Percentiles rank a stretch among this genome's conserved stretches.
Conservation (phyloP, 495 filamentous ascomycete genomes). For the Aspergillus heteromorphus region DNA sequence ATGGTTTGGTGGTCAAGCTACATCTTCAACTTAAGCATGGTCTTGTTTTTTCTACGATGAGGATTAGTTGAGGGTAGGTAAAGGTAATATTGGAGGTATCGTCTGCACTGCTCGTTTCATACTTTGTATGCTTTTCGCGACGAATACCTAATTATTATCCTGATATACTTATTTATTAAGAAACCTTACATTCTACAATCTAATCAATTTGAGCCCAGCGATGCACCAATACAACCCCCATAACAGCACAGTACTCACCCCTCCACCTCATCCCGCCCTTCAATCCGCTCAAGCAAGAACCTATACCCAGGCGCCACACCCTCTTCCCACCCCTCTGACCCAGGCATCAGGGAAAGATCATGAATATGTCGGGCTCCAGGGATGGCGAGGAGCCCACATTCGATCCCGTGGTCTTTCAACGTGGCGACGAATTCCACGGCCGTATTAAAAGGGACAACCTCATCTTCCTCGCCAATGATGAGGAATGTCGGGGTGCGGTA, state of each 20-base stretch:
- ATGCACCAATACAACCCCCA: neutral
- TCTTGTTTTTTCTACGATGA: no score
- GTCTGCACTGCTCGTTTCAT: no score
- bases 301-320: neutral
- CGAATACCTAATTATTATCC: no score
- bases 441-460: constrained; percentile 3
- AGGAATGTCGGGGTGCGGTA: constrained; percentile 44
- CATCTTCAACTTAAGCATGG: no score
- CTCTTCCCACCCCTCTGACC: neutral
- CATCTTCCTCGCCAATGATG: constrained; percentile 42
- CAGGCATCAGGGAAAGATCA: neutral
- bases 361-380: neutral
- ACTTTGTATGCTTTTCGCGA: no score
- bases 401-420: neutral
- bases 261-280: neutral
- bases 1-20: no score
- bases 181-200: no score
- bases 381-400: neutral
- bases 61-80: no score
- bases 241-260: neutral
- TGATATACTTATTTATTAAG: no score
- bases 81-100: no score
- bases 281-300: neutral
- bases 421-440: neutral
- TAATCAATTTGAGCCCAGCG: no score